Base-by-base conservation (phyloP, 1,139 yeast species). In the Kodamaea sp. region DNA sequence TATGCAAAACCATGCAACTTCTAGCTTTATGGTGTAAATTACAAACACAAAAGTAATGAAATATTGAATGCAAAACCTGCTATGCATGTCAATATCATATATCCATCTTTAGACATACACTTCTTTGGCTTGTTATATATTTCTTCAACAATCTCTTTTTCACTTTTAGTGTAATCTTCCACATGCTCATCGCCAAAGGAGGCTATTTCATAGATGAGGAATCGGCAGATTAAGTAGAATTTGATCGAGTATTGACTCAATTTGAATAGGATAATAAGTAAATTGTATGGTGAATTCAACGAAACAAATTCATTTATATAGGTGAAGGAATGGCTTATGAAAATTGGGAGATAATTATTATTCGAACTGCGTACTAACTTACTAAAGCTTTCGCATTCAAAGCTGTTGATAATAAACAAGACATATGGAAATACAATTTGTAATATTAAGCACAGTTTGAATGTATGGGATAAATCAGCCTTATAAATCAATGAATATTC, bases 311-410 rank as follows among this genome's bases (percentile, higher is more conserved):
- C 41, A 34, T 53, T 55, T 7, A 58, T 46, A 27, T 48, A 48
- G 5, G 53, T 43, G 39, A 60, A 61, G 8, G 65, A 59, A 38
- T 57, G 59, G 31, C 63, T 54, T 32, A 62, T 54, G 40, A 60
- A 46, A 8, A 61, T 53, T 6, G 66, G 64, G 31, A 61, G 47
- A 35, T 49, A 55, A 43, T 57, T 58, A 42, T 61, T 60, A 44
- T 62, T 62, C n/a, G 52, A 46, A 27, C 55, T 58, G 28, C 42
- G 42, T 27, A 57, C 37, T 31, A 54, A 48, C 8, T 34, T 30
- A 2, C 15, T 25, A 11, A 22, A 35, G 24, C 35, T 35, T 23
- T 25, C 25, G 29, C 33, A 37, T 20, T 52, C 56, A 23, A 41
- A 33, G 9, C 44, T 12, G 38, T 51, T 48, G 30, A 55, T 37